Evolutionary conservation across 1,284 basidiomycete genomes (phyloP).

Genomic region (Tausonia pullulans): DNA sequence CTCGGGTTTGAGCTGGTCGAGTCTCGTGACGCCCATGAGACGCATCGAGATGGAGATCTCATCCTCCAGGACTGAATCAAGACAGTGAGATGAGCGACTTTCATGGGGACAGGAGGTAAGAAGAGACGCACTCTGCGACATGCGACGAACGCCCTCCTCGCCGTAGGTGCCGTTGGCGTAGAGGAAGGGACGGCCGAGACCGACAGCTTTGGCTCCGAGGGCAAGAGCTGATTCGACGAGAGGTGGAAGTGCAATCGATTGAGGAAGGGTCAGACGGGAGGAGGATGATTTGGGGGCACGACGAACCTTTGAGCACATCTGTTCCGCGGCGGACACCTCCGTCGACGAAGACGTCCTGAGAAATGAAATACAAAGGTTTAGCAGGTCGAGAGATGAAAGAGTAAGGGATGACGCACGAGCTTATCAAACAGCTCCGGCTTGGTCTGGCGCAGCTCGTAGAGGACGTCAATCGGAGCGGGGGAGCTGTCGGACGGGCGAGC

Average conservation of each 20-base stretch:
- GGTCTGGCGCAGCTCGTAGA: slow-evolving; percentile 38
- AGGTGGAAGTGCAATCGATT: no score
- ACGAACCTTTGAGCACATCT: slow-evolving; percentile 39
- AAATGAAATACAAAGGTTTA: no score
- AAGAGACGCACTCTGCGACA: slow-evolving; percentile 37
- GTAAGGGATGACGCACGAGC: slow-evolving; percentile 26
- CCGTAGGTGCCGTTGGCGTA: slow-evolving; percentile 44
- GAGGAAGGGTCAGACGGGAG: background rate
- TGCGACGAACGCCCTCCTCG: slow-evolving; percentile 39
- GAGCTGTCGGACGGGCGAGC: slow-evolving; percentile 22
- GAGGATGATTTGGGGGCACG: background rate
- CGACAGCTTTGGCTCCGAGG: slow-evolving; percentile 46
- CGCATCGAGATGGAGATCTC: slow-evolving; percentile 44
- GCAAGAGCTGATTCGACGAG: slow-evolving; percentile 33
- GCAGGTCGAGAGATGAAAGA: background rate
- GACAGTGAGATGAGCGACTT: no score
- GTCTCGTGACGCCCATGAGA: slow-evolving; percentile 38
- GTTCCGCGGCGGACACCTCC: slow-evolving; percentile 44
- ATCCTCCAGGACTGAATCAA: slow-evolving; percentile 37
- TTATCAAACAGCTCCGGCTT: slow-evolving; percentile 39
- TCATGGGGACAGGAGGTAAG: no score
- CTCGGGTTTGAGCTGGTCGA: slow-evolving; percentile 59
- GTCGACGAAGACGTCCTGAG: slow-evolving; percentile 40
- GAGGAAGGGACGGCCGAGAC: slow-evolving; percentile 43
- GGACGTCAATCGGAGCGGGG: slow-evolving; percentile 35